phyloP scores from a whole-genome alignment of 139 green algal species.

The Chlorella sp. region DNA sequence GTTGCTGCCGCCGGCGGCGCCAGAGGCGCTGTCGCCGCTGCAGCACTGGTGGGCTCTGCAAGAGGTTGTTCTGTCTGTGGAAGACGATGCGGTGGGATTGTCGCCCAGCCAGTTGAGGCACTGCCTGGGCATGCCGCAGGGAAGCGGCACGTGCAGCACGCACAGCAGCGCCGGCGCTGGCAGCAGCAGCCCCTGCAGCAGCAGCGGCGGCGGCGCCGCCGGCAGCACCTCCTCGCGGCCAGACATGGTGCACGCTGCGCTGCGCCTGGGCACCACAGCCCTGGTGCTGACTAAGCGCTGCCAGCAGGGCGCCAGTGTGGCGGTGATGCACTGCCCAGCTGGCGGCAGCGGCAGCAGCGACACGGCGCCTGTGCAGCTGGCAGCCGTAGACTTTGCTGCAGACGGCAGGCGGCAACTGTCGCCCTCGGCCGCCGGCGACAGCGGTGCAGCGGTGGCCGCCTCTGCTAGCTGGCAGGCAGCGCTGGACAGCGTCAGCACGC shows the following conservation, averaged over 20 bases:
- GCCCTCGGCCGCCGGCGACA: background rate
- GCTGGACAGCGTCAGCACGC: background rate
- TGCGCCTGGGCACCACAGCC: background rate
- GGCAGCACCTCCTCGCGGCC: background rate
- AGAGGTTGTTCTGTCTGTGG: background rate
- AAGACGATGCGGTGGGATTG: background rate
- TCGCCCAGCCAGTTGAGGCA: background rate
- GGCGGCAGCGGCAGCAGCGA: background rate
- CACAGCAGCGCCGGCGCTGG: background rate
- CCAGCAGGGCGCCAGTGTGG: background rate
- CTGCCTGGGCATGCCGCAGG: background rate
- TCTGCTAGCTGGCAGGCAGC: background rate
- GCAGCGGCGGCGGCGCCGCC: background rate
- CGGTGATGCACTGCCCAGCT: background rate
- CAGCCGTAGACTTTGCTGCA: background rate
- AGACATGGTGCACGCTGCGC: background rate
- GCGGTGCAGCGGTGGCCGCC: background rate
- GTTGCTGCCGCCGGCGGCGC: background rate
- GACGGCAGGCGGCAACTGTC: background rate
- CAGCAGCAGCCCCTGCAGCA: background rate
- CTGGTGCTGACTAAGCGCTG: background rate
- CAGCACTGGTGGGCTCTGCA: background rate
- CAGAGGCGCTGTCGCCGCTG: background rate
- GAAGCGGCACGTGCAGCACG: too few relatives aligned
- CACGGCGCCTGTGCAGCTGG: background rate